Evolutionary conservation across 495 filamentous ascomycete genomes (phyloP).

Genomic region (Daldinia bambusicola): DNA sequence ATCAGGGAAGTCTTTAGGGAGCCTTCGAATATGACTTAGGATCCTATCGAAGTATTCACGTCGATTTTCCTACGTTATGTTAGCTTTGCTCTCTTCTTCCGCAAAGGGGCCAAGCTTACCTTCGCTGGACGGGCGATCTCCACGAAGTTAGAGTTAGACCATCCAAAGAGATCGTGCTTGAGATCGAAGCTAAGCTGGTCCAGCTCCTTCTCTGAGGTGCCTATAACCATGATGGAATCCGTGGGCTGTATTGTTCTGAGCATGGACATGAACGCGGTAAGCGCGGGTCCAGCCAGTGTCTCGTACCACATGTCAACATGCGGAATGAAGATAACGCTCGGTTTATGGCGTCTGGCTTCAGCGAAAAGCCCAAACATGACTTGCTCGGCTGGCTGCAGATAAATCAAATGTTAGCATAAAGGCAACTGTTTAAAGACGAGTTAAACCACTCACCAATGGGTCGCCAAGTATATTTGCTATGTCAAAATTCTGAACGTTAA

Average conservation of each 20-base stretch:
- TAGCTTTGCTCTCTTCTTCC: conserved; percentile 34
- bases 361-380: conserved; percentile 88
- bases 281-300: conserved; percentile 57
- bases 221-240: conserved; percentile 88
- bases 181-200: conserved; percentile 65
- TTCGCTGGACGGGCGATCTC: conserved; percentile 70
- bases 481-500: conserved; percentile 96
- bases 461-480: conserved; percentile 77
- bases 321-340: conserved; percentile 94
- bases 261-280: conserved; percentile 82
- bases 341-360: conserved; percentile 92
- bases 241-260: conserved; percentile 81
- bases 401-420: conserved; percentile 36
- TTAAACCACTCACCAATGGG: conserved; percentile 58
- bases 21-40: conserved; percentile 75
- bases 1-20: conserved; percentile 87
- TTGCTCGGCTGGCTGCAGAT: conserved; percentile 75
- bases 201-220: conserved; percentile 73
- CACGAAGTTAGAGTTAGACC: conserved; percentile 79
- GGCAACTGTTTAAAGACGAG: background rate
- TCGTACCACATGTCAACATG: conserved; percentile 87
- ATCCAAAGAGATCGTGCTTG: conserved; percentile 82
- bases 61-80: conserved; percentile 65
- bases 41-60: conserved; percentile 80
- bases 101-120: conserved; percentile 52